Conservation (phyloP, 2,329 filamentous ascomycete genomes). For the Fusarium sp. region DNA sequence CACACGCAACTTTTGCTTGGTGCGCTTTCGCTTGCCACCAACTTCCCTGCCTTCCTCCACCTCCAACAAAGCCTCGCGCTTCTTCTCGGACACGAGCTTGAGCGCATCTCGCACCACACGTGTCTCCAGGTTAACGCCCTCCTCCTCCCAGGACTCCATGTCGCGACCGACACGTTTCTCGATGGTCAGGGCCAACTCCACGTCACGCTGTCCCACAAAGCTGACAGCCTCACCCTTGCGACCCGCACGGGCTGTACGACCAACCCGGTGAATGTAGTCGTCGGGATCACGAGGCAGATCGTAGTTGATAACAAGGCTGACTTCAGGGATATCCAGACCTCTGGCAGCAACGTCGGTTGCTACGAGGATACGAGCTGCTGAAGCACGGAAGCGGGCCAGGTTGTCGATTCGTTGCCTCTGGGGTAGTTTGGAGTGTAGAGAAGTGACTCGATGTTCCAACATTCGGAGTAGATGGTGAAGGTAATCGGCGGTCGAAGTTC, state of each 20-base stretch:
- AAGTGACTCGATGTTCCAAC: conserved; percentile 89
- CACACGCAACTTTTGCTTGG: conserved; percentile 65
- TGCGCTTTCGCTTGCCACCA: conserved; percentile 80
- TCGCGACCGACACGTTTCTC: conserved; percentile 82
- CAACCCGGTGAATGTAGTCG: conserved; percentile 97
- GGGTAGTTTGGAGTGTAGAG: conserved; percentile 86
- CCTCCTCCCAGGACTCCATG: conserved; percentile 88
- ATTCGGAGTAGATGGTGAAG: conserved; percentile 88
- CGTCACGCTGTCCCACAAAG: conserved; percentile 92
- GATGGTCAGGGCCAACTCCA: conserved; percentile 89
- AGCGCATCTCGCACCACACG: conserved; percentile 85
- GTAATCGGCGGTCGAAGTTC: conserved; percentile 86
- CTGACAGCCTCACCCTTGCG: conserved; percentile 84
- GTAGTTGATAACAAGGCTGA: conserved; percentile 91
- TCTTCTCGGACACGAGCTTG: conserved; percentile 94
- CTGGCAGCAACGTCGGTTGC: conserved; percentile 95
- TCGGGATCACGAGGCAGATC: conserved; percentile 96
- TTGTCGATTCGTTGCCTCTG: conserved; percentile 89
- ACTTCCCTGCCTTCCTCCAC: conserved; percentile 94
- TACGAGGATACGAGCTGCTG: conserved; percentile 87
- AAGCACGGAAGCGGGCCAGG: conserved; percentile 88
- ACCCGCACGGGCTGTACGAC: conserved; percentile 93
- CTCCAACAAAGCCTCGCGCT: conserved; percentile 88
- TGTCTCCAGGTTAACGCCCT: conserved; percentile 93
- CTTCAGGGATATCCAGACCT: conserved; percentile 94